Percentiles rank a stretch among this genome's conserved stretches.
phyloP scores from a whole-genome alignment of 768 basidiomycete genomes.

The Mycena vitilis region DNA sequence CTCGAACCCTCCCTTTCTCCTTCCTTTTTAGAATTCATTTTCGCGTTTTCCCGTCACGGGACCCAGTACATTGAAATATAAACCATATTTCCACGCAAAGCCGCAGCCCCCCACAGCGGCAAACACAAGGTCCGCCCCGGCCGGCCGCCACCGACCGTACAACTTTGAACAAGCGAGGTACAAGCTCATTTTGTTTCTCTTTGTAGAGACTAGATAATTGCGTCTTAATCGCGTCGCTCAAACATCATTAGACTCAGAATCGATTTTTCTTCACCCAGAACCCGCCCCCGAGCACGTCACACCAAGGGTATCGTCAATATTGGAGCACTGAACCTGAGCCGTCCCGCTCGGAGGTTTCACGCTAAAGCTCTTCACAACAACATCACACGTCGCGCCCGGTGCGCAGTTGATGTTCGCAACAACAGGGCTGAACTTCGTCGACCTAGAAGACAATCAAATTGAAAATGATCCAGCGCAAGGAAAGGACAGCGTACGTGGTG shows the following conservation, averaged over 20 bases:
- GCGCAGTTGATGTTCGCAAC: constrained; percentile 46
- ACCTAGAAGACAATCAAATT: constrained; percentile 31
- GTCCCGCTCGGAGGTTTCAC: constrained; percentile 44
- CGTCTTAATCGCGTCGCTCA: too few relatives aligned
- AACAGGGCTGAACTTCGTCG: constrained; percentile 40
- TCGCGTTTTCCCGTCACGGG: too few relatives aligned
- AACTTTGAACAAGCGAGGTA: too few relatives aligned
- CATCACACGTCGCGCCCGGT: constrained; percentile 40
- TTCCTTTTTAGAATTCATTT: too few relatives aligned
- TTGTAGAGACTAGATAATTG: too few relatives aligned
- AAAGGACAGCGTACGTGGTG: constrained; percentile 40
- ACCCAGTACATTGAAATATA: too few relatives aligned
- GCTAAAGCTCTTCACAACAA: constrained; percentile 39
- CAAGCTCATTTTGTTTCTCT: too few relatives aligned
- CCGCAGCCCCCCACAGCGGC: too few relatives aligned
- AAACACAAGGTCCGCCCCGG: too few relatives aligned
- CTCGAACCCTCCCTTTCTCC: too few relatives aligned
- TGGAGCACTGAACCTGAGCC: constrained; percentile 41
- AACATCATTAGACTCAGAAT: background rate
- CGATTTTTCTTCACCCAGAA: constrained; percentile 33
- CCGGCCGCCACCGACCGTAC: too few relatives aligned
- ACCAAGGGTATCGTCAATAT: constrained; percentile 41
- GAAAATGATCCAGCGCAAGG: background rate
- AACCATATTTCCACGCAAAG: too few relatives aligned
- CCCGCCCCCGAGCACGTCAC: constrained; percentile 44